Evolutionary conservation across 441 rosid species (phyloP), one percentile per base, ranked within the genome.

Genomic region (Theobroma grandiflorum): DNA sequence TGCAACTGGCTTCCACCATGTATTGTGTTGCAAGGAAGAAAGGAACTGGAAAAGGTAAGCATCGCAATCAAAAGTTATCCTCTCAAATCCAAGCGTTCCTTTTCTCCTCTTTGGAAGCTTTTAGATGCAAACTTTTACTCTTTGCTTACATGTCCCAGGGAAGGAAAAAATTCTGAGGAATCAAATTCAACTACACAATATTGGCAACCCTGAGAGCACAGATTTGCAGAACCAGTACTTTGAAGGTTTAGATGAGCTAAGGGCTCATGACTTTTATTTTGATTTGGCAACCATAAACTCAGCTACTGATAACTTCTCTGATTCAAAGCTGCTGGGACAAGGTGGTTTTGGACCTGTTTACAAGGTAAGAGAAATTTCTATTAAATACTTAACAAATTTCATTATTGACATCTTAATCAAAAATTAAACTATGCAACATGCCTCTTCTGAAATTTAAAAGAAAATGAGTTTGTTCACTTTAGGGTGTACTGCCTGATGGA

Each of bases 401-500:
- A 35, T 18, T 52, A n/a, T 37, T 52, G 11, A 62, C 26, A 9
- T 16, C 40, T 37, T 31, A 31, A 50, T 33, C 59, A 50, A 70
- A 57, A 70, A 26, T 26, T 20, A 16, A 49, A 38, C n/a, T 6
- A 49, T 70, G 37, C 15, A 70, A 49, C 26, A 8, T 38, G 71
- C 47, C 71, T 66, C 1, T 66, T 66, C 49, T 66, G 33, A 12
- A 67, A 67, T 42, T n/a, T 42, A 53, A 33, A 50, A 4, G 8
- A 15, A 14, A 47, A 26, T 4, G 8, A 59, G 47, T 43, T 67
- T 18, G 45, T 43, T 77, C 20, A 3, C 10, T 67, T 18, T 35
- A 89, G 90, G 91, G 88, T 22, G 65, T 77, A 70, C 72, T 89
- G 6, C 35, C 50, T 47, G 86, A 83, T 75, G 90, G 89, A 72